Percentiles rank a stretch among this genome's conserved stretches.
Conservation (phyloP, 805 yeast genomes). For the Candida nanaspora region DNA sequence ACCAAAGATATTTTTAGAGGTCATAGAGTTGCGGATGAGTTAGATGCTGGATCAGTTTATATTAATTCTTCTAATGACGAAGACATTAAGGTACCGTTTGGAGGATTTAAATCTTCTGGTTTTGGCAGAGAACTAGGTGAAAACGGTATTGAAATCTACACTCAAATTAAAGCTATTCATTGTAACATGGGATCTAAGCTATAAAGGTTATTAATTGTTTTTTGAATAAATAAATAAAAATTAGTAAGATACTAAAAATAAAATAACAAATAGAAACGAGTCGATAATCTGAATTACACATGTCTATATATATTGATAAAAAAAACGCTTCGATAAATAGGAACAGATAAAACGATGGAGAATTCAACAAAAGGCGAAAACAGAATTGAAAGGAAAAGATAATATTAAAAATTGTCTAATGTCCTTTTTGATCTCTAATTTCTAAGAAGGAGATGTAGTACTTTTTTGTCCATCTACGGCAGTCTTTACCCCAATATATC, state of each 20-base stretch:
- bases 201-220: neutral
- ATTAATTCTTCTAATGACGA: conserved; percentile 63
- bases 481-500: conserved; percentile 50
- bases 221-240: neutral
- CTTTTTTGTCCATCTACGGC: conserved; percentile 50
- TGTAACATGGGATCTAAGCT: conserved; percentile 34
- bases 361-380: neutral
- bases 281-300: too few relatives aligned
- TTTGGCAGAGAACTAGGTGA: conserved; percentile 78
- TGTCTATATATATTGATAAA: too few relatives aligned
- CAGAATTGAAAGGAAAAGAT: neutral
- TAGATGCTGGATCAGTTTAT: conserved; percentile 66
- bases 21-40: conserved; percentile 50
- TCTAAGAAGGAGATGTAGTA: conserved; percentile 49
- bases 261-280: too few relatives aligned
- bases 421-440: conserved; percentile 36
- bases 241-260: neutral
- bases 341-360: neutral
- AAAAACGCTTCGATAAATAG: too few relatives aligned
- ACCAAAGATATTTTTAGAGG: conserved; percentile 61
- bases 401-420: neutral
- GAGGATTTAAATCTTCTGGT: conserved; percentile 76
- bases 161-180: conserved; percentile 67
- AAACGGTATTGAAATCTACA: conserved; percentile 62
- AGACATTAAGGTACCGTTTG: conserved; percentile 64